Conservation (phyloP, 441 rosid genomes). For the Erodium chrysanthum region DNA sequence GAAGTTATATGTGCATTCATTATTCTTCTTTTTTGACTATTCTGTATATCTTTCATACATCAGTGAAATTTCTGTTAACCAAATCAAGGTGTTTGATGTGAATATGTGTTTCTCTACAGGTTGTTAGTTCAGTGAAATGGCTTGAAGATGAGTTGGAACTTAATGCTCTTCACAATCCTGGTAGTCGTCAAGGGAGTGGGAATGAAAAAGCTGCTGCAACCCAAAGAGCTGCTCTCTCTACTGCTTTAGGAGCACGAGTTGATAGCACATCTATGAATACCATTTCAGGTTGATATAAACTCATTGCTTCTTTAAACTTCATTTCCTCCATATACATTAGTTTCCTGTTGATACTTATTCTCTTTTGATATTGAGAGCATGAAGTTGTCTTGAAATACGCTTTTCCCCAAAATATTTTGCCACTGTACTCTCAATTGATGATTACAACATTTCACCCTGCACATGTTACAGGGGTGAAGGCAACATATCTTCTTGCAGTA, state of each 20-base stretch:
- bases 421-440: background rate
- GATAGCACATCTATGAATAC: conserved; percentile 76
- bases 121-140: conserved; percentile 98
- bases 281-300: conserved; percentile 60
- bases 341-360: background rate
- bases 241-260: conserved; percentile 90
- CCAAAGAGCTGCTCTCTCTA: conserved; percentile 86
- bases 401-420: background rate
- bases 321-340: background rate
- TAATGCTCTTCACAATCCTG: conserved; percentile 88
- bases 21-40: background rate
- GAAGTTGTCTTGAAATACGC: conserved; percentile 6
- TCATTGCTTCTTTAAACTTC: conserved; percentile 13
- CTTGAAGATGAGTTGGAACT: conserved; percentile 99
- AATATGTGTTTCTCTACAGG: conserved; percentile 36
- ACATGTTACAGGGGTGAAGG: conserved; percentile 76
- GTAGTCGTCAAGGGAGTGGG: conserved; percentile 83
- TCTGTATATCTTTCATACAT: background rate
- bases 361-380: conserved; percentile 4
- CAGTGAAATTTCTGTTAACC: background rate
- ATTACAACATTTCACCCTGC: conserved; percentile 8
- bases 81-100: conserved; percentile 13
- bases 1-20: background rate
- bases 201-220: conserved; percentile 84
- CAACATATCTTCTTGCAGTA: conserved; percentile 97